Base-by-base conservation (phyloP, 495 filamentous ascomycete genomes). In the Penicillium pancosmium region DNA sequence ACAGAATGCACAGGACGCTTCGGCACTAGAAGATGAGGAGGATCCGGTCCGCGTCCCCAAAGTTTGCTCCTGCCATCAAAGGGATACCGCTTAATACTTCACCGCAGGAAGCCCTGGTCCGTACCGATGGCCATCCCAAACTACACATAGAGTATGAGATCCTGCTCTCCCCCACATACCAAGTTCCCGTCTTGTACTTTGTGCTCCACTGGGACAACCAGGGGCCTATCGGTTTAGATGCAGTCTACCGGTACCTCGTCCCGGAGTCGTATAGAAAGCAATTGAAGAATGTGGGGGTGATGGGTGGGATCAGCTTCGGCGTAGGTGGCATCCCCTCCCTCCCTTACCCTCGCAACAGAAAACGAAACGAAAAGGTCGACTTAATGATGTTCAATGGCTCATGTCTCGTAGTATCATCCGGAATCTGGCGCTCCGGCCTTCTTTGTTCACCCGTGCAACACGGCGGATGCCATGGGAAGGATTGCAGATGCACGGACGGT, bases 401-500 rank as follows among this genome's bases (percentile, higher is more conserved):
- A 78, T 74, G 59, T 75, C 78, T 66, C 59, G 60, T 71, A 92
- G 91, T 85, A 93, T 74, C 90, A 94, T 80, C 91, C 91, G 48
- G 73, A 86, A 44, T 88, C 85, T 56, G 88, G 86, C 55, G 66
- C 86, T 49, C 91, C 91, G 48, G 79, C 84, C 50, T 92, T 89
- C 67, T 94, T 92, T 75, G 77, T 94, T 64, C 91, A 96, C 73
- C 91, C 91, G 21, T 96, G 91, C 78, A 84, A 89, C 68, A 88
- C 91, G n/a, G 87, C 86, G 55, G 88, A 91, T 60, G 88, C 88
- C 50, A 88, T 96, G 84, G 68, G 67, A 55, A 66, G 70, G 44
- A 66, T 84, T 54, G 68, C 73, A 56, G 78, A 73, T 36, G 71
- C 65, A 18, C 80, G 82, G 62, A 70, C 79, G 51, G 79, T 83